Evolutionary conservation across 768 basidiomycete species (phyloP).

Genomic region (Leucosporidium creatinivorum): DNA sequence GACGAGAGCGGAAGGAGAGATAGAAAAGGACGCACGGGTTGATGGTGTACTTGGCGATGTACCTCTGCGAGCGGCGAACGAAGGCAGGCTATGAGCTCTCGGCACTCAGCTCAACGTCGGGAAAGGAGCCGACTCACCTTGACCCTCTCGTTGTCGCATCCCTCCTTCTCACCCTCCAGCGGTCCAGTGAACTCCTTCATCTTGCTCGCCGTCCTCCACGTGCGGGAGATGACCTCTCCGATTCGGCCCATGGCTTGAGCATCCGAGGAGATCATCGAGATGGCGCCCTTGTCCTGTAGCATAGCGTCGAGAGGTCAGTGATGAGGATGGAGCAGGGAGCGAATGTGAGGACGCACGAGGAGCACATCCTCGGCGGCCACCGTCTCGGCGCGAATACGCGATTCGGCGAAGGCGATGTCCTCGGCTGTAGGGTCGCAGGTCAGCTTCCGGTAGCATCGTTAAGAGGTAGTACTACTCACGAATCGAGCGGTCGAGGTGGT

Average conservation of each 20-base stretch:
- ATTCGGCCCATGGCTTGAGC: conserved; percentile 96
- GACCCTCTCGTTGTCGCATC: conserved; percentile 76
- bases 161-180: conserved; percentile 54
- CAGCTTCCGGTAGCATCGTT: not conserved
- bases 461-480: not conserved
- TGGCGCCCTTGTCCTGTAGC: conserved; percentile 56
- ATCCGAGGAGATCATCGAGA: conserved; percentile 93
- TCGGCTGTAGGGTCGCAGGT: conserved; percentile 59
- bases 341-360: no score
- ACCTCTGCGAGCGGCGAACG: conserved; percentile 40
- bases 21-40: conserved; percentile 59
- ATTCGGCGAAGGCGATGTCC: conserved; percentile 92
- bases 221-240: conserved; percentile 82
- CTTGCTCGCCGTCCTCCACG: conserved; percentile 97
- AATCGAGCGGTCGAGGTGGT: conserved; percentile 71
- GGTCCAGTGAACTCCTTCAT: conserved; percentile 75
- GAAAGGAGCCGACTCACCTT: conserved; percentile 50
- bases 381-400: conserved; percentile 91
- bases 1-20: conserved; percentile 41
- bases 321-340: not conserved
- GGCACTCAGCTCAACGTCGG: not conserved
- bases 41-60: conserved; percentile 92
- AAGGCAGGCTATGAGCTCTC: not conserved
- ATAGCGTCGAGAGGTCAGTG: no score
- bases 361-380: conserved; percentile 90